Evolutionary conservation across 768 basidiomycete genomes (phyloP).

Genomic region (Mycena rebaudengoi): DNA sequence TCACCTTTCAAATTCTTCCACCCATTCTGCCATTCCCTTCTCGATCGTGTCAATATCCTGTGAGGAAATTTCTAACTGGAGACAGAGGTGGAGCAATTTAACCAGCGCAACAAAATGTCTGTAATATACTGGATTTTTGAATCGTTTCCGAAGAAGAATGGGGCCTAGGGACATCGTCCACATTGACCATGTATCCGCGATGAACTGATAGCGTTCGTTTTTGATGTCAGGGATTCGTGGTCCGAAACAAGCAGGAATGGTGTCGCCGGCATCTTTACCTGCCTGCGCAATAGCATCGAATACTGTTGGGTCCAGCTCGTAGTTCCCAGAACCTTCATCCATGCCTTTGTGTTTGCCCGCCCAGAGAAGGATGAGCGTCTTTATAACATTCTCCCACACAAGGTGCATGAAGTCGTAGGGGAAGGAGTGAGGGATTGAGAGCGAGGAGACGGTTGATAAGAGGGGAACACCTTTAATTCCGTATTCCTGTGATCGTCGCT

Average conservation of each 20-base stretch:
- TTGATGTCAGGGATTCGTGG: not conserved
- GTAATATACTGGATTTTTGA: not conserved
- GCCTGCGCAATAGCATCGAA: slow-evolving; percentile 39
- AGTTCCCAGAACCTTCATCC: slow-evolving; percentile 35
- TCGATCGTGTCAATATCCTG: slow-evolving; percentile 31
- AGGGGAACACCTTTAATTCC: slow-evolving; percentile 50
- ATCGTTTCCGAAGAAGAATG: not conserved
- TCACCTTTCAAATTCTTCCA: slow-evolving; percentile 11
- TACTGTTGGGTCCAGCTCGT: slow-evolving; percentile 29
- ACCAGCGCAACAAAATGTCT: not conserved
- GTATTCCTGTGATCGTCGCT: slow-evolving; percentile 27
- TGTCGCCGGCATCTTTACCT: not conserved
- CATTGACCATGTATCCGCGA: not conserved
- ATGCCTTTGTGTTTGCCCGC: slow-evolving; percentile 30
- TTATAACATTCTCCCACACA: slow-evolving; percentile 44
- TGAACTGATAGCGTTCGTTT: not conserved
- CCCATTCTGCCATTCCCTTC: slow-evolving; percentile 38
- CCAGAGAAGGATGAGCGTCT: slow-evolving; percentile 43
- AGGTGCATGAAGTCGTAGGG: slow-evolving; percentile 59
- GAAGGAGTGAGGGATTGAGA: slow-evolving; percentile 45
- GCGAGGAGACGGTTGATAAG: slow-evolving; percentile 38
- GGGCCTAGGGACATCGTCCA: not conserved
- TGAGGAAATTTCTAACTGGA: slow-evolving; percentile 35
- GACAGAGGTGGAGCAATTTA: slow-evolving; percentile 36
- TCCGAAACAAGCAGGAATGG: not conserved